These are phyloP conservation scores for Lecanicillium sp. DNA, from an alignment of 2,329 filamentous ascomycete genomes.

Conservation along the genomic window DNA sequence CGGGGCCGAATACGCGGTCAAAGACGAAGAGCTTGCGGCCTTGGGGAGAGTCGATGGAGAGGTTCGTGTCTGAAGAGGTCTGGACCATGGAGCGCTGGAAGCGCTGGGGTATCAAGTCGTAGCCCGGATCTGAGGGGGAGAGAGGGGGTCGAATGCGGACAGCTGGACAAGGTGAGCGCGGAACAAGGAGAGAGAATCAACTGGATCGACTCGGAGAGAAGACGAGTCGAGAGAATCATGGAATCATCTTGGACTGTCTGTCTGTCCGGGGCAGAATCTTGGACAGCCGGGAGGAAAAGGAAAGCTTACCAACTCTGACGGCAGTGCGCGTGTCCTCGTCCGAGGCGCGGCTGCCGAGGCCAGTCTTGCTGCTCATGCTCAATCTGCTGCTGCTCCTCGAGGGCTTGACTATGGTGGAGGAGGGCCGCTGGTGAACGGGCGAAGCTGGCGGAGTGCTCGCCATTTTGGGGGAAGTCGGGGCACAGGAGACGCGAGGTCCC, in stretches of 20 bases:
- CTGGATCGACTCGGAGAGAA: not conserved
- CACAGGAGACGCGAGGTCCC: constrained; percentile 11
- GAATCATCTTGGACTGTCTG: too few species aligned
- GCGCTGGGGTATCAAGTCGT: constrained; percentile 88
- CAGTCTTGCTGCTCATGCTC: constrained; percentile 75
- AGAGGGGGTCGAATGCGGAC: constrained; percentile 89
- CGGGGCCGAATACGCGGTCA: constrained; percentile 84
- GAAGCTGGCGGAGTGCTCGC: constrained; percentile 66
- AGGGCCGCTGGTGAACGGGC: constrained; percentile 60
- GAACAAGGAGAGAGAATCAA: too few species aligned
- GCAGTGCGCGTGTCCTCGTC: constrained; percentile 88
- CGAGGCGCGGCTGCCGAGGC: constrained; percentile 71
- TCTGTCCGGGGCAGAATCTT: too few species aligned
- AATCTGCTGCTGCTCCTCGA: constrained; percentile 76
- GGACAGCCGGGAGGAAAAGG: too few species aligned
- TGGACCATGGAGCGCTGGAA: constrained; percentile 93
- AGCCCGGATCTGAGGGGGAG: constrained; percentile 78
- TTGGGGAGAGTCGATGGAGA: constrained; percentile 85
- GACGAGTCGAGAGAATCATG: not conserved
- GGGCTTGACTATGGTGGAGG: constrained; percentile 75
- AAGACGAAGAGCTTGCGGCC: constrained; percentile 95
- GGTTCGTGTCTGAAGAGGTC: constrained; percentile 74
- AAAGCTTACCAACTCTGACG: constrained; percentile 86
- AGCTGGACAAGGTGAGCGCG: too few species aligned
- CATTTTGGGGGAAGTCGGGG: constrained; percentile 39